Conservation (phyloP, 495 filamentous ascomycete species). For the Penicillium desertorum region DNA sequence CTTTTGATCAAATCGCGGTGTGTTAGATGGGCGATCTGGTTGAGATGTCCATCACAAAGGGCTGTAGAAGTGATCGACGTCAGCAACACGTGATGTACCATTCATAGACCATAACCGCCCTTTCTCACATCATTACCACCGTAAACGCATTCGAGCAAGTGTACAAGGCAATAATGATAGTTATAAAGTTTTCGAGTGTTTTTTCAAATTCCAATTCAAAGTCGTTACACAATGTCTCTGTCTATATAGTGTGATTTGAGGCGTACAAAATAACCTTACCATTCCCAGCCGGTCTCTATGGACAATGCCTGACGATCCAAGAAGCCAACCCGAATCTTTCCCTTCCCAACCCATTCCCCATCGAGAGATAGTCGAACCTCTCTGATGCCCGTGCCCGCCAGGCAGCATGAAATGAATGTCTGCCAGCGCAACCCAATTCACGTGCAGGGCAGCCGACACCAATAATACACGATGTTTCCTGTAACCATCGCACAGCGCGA, state of each 20-base stretch:
- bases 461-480: conserved; percentile 9
- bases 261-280: conserved; percentile 5
- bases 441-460: background rate
- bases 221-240: conserved; percentile 12
- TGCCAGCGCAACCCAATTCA: conserved; percentile 7
- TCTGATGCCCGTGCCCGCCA: conserved; percentile 27
- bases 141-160: background rate
- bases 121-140: background rate
- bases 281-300: conserved; percentile 13
- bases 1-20: background rate
- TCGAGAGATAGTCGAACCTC: conserved; percentile 10
- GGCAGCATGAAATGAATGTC: conserved; percentile 19
- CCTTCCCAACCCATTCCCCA: conserved; percentile 11
- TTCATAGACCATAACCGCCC: background rate
- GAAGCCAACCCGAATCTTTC: conserved; percentile 12
- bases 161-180: background rate
- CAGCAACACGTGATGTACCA: conserved; percentile 10
- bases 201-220: conserved; percentile 11
- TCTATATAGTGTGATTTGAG: conserved; percentile 13
- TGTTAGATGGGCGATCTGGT: background rate
- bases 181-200: background rate
- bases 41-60: background rate
- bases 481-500: background rate
- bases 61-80: conserved; percentile 2
- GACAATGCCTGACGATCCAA: conserved; percentile 25